phyloP scores from a whole-genome alignment of 2,329 filamentous ascomycete species.

The Coniochaeta hoffmannii region DNA sequence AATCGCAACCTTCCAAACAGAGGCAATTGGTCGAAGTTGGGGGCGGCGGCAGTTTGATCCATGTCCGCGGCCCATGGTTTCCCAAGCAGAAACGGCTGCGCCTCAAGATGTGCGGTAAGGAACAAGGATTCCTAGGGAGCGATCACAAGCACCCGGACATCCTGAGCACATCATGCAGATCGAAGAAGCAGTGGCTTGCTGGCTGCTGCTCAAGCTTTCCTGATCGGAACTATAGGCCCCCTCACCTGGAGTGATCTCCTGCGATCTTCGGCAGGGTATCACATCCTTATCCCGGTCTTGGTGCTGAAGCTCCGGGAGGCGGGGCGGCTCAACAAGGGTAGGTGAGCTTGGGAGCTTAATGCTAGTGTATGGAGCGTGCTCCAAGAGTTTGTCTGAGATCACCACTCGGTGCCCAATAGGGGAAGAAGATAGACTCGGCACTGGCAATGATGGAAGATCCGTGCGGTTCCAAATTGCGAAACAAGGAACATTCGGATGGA shows the following conservation, averaged over 20 bases:
- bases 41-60: not conserved
- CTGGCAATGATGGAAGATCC: not conserved
- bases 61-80: not conserved
- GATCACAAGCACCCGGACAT: not conserved
- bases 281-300: not conserved
- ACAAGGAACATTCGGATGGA: not conserved
- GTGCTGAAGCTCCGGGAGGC: not conserved
- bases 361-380: not conserved
- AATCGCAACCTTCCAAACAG: not conserved
- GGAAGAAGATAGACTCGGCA: not conserved
- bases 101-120: not conserved
- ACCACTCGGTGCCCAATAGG: not conserved
- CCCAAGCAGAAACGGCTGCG: not conserved
- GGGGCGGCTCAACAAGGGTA: not conserved
- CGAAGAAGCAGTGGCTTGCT: not conserved
- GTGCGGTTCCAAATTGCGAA: not conserved
- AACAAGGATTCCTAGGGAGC: not conserved
- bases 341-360: not conserved
- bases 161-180: not conserved
- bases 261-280: not conserved
- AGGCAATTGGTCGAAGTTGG: no score
- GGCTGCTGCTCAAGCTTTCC: not conserved
- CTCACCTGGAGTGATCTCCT: not conserved
- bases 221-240: not conserved
- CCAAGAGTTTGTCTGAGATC: not conserved